Conservation (phyloP, 768 basidiomycete species). For the Rhodotorula toruloides region DNA sequence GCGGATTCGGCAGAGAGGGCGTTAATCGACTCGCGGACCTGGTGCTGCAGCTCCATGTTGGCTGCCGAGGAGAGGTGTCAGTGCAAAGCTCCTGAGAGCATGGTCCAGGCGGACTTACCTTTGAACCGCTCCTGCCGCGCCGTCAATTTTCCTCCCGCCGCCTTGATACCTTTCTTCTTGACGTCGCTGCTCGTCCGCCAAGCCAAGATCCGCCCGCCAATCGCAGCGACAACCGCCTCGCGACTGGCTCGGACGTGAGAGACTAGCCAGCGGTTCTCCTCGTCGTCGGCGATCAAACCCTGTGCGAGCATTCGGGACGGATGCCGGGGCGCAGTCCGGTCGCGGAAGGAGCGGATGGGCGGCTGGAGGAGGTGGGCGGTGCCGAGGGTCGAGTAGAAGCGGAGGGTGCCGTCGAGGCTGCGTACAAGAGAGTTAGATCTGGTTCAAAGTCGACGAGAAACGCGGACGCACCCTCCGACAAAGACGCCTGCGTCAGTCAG, state of each 20-base stretch:
- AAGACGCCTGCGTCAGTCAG: conserved; percentile 16
- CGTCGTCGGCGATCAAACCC: conserved; percentile 15
- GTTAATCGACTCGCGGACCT: conserved; percentile 34
- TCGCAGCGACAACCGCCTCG: conserved; percentile 29
- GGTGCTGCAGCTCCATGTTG: conserved; percentile 30
- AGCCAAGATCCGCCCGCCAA: conserved; percentile 28
- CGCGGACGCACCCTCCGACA: conserved; percentile 24
- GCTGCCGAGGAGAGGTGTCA: conserved; percentile 3
- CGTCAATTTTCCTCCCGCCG: conserved; percentile 4
- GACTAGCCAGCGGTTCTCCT: conserved; percentile 37
- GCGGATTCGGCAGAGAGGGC: conserved; percentile 23
- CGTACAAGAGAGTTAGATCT: no score
- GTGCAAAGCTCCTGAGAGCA: not conserved
- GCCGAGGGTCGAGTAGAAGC: conserved; percentile 31
- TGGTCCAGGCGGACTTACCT: conserved; percentile 4
- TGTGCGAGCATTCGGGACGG: conserved; percentile 16
- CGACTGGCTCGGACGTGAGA: conserved; percentile 15
- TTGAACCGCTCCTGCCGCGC: conserved; percentile 33
- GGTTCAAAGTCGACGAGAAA: not conserved
- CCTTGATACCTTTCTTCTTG: conserved; percentile 17
- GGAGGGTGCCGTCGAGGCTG: conserved; percentile 32
- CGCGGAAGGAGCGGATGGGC: conserved; percentile 25
- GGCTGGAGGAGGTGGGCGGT: not conserved
- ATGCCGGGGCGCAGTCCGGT: conserved; percentile 24
- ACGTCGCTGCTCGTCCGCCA: conserved; percentile 17